These are phyloP conservation scores for Tolypocladium tundrense DNA, from an alignment of 2,329 filamentous ascomycete genomes.

Conservation along the genomic window DNA sequence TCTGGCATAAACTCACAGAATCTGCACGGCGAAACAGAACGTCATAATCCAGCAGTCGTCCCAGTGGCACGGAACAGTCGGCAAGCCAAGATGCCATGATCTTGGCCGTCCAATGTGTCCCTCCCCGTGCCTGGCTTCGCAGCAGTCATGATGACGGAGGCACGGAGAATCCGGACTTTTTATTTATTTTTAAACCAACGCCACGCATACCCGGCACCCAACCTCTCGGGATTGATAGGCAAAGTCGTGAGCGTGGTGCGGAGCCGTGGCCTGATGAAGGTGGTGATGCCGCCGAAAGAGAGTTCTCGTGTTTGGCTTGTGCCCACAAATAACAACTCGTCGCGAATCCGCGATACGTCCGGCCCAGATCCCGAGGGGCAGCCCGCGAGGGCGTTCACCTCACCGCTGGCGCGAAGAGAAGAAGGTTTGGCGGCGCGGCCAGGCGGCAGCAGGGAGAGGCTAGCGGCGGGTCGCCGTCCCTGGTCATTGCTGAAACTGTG, in stretches of 20 bases:
- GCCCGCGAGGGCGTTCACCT: too few species aligned
- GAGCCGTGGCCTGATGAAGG: not conserved
- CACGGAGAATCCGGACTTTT: not conserved
- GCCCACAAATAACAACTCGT: not conserved
- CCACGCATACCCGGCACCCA: not conserved
- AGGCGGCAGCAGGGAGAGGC: not conserved
- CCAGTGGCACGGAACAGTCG: not conserved
- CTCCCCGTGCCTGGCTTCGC: not conserved
- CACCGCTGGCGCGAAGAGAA: not conserved
- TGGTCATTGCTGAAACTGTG: not conserved
- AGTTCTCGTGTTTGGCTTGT: not conserved
- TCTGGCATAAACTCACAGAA: not conserved
- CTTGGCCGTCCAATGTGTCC: not conserved
- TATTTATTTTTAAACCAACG: not conserved
- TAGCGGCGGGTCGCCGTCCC: not conserved
- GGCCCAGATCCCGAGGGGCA: not conserved
- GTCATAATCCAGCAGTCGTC: too few species aligned
- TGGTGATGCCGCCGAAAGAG: not conserved
- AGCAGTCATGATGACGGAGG: not conserved
- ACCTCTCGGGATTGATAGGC: too few species aligned
- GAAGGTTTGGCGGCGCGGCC: not conserved
- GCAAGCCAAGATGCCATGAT: not conserved
- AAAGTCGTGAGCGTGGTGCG: not conserved
- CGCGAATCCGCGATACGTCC: not conserved
- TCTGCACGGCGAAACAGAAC: not conserved